Evolutionary conservation across 805 yeast species (phyloP).

Genomic region (Myxozyma neotropica): DNA sequence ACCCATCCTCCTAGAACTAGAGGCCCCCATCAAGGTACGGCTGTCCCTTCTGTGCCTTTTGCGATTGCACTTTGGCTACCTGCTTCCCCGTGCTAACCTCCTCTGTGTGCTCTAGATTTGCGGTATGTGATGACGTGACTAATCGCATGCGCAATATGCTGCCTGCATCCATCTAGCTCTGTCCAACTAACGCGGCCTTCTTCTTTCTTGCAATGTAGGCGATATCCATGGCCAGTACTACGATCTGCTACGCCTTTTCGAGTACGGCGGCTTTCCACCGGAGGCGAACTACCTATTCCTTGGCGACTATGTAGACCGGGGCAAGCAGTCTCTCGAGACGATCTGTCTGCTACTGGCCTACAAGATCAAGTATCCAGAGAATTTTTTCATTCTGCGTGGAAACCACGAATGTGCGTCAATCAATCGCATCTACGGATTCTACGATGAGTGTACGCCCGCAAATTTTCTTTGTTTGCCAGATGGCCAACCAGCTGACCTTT

Average conservation of each 20-base stretch:
- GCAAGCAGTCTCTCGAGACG: slow-evolving; percentile 95
- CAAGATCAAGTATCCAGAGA: slow-evolving; percentile 97
- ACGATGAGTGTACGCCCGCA: slow-evolving; percentile 80
- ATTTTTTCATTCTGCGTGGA: slow-evolving; percentile 94
- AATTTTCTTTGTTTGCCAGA: not conserved
- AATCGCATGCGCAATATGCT: not conserved
- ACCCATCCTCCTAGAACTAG: slow-evolving; percentile 91
- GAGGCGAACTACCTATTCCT: slow-evolving; percentile 94
- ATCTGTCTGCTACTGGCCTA: slow-evolving; percentile 91
- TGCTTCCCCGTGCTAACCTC: not conserved
- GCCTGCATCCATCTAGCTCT: not conserved
- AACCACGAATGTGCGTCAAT: slow-evolving; percentile 98
- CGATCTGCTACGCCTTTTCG: slow-evolving; percentile 90
- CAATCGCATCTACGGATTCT: slow-evolving; percentile 96
- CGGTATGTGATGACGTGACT: slow-evolving; percentile 20
- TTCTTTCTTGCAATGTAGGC: slow-evolving; percentile 51
- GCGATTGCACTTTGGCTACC: not conserved
- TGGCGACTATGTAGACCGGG: slow-evolving; percentile 98
- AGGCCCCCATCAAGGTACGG: slow-evolving; percentile 91
- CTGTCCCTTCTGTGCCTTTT: not conserved
- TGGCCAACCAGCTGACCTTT: not conserved
- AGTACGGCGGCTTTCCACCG: slow-evolving; percentile 99
- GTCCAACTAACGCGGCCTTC: not conserved
- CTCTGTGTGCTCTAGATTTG: slow-evolving; percentile 19
- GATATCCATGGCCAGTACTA: slow-evolving; percentile 99